Base-by-base conservation (phyloP, 805 yeast species). In the Candida dajiaensis region DNA sequence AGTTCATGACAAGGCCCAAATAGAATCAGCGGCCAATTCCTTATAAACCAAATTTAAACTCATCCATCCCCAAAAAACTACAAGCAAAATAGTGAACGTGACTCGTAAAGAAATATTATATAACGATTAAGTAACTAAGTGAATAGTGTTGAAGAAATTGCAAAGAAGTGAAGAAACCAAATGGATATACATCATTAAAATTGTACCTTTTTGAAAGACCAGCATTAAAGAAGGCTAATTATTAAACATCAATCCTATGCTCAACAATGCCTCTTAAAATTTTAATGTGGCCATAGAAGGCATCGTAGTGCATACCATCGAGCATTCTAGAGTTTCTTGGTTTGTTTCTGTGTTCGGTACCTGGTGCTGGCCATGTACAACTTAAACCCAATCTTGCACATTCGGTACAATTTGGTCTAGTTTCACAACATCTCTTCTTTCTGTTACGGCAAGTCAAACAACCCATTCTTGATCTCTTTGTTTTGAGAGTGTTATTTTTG, bases 341-440 rank as follows among this genome's bases (percentile, higher is more conserved):
- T 59, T 76, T 73, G 51, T 76, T 76, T 45, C 58, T 53, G 38
- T 55, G 55, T 38, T 60, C 64, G 31, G 54, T 71, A 8, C 90
- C 92, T 0, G 89, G 87, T 16, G 62, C 63, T 18, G 95, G 94
- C 85, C 92, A 86, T 22, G 72, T 68, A 59, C 95, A 86, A 44
- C 71, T 74, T 42, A 85, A 68, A 12, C 79, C 71, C 22, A 86
- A 69, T 44, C 94, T 66, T n/a, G 64, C 52, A 62, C 95, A 86
- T 55, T 85, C 89, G 1, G 69, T 60, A 57, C 95, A 86, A 22
- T 62, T 62, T 4, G 95, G 95, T 45, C 73, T 73, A 1, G 72
- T 67, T 59, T 86, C 94, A 57, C 87, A 84, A 53, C 95, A 86
- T 46, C 89, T 72, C 60, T 85, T 86, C 70, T 86, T 86, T 22